Conservation (phyloP, 768 basidiomycete species). For the Gymnopilus junonius region DNA sequence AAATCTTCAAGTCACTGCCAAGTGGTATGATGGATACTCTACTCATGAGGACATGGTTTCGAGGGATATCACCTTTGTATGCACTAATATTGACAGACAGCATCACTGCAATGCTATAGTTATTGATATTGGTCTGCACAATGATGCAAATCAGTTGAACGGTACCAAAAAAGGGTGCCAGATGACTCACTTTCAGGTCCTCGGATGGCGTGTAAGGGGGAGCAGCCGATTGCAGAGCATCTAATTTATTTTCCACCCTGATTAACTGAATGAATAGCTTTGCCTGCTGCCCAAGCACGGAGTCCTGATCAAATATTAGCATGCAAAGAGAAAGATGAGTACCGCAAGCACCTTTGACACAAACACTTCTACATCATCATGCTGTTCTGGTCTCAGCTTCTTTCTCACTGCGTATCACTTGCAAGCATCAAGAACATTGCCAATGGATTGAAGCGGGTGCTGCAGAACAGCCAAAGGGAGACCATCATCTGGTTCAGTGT, state of each 20-base stretch:
- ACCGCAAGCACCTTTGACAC: conserved; percentile 14
- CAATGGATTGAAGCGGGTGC: neutral
- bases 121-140: conserved; percentile 20
- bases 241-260: conserved; percentile 15
- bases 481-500: conserved; percentile 12
- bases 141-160: neutral
- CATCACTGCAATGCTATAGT: conserved; percentile 20
- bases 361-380: conserved; percentile 6
- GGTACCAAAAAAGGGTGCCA: neutral
- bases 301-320: conserved; percentile 13
- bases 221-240: conserved; percentile 15
- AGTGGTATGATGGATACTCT: neutral
- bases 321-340: neutral
- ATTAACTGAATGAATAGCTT: conserved; percentile 14
- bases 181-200: conserved; percentile 17
- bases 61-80: conserved; percentile 20
- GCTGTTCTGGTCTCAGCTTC: conserved; percentile 12
- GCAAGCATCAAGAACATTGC: conserved; percentile 1
- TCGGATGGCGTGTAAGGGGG: conserved; percentile 17
- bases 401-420: conserved; percentile 7
- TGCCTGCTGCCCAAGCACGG: conserved; percentile 16
- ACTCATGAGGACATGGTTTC: conserved; percentile 16
- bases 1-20: neutral
- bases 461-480: neutral
- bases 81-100: conserved; percentile 18